A percentile compares a stretch with the other conserved stretches of the same genome.
These are phyloP conservation scores for Solanum hybrid DNA, from an alignment of 305 asterid genomes.

Conservation along the genomic window DNA sequence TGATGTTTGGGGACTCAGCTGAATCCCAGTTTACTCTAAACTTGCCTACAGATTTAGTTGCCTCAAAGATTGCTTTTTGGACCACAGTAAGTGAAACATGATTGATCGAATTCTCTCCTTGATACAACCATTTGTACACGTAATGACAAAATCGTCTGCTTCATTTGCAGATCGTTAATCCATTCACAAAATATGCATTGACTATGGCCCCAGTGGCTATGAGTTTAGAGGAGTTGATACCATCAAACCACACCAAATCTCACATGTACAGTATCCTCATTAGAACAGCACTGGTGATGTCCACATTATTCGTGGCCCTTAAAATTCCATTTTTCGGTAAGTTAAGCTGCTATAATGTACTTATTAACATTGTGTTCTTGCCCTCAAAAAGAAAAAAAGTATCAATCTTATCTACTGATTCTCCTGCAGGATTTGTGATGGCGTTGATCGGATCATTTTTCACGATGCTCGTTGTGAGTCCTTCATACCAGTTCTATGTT, in stretches of 20 bases:
- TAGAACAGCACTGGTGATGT: conserved; percentile 63
- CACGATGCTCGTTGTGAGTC: conserved; percentile 88
- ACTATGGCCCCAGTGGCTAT: conserved; percentile 86
- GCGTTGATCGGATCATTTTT: conserved; percentile 82
- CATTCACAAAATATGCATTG: conserved; percentile 89
- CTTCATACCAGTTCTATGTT: background rate
- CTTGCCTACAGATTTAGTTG: conserved; percentile 61
- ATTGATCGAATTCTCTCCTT: background rate
- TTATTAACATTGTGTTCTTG: background rate
- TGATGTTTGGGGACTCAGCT: conserved; percentile 70
- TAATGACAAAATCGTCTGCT: background rate
- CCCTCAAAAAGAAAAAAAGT: background rate
- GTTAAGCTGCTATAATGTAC: background rate
- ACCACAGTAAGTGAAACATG: conserved; percentile 47
- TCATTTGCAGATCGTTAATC: conserved; percentile 75
- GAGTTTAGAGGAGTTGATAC: conserved; percentile 93
- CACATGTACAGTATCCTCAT: conserved; percentile 52
- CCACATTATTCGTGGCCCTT: conserved; percentile 68
- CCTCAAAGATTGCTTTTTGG: conserved; percentile 91
- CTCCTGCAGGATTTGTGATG: conserved; percentile 64
- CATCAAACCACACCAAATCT: conserved; percentile 39
- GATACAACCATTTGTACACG: background rate
- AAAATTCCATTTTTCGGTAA: conserved; percentile 83
- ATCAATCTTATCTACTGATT: background rate
- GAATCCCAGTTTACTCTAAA: conserved; percentile 85